Evolutionary conservation across 1,284 basidiomycete species (phyloP), one percentile per base, ranked within the genome.

Genomic region (Ceratobasidium sp.): DNA sequence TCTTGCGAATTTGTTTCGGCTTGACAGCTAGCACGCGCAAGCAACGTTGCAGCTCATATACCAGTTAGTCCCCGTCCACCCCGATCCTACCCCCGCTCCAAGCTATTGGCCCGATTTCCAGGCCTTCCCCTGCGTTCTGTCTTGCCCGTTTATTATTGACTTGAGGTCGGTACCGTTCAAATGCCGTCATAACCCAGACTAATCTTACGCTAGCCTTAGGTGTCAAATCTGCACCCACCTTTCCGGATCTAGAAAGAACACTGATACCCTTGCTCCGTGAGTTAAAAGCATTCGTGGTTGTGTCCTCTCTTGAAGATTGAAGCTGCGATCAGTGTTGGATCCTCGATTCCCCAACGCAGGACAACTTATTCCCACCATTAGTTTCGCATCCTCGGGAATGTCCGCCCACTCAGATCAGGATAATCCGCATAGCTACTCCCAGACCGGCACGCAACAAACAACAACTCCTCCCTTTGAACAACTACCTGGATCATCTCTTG

Each of bases 401-500:
- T 25, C 44, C n/a, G 40, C n/a, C 15, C 43, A 19, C 25, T 15
- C 44, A 44, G 64, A 49, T 40, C 43, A 49, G 25, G 29, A 44
- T 15, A 25, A 46, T 44, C 64, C 2, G 22, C n/a, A 13, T 49
- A 34, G 61, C 25, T 15, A n/a, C 46, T 43, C 6, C 22, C 64
- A 65, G 46, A 49, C 25, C 37, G 29, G 49, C 44, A 43, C 9
- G 25, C 25, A 65, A 65, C 43, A 22, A 46, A 44, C 11, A n/a
- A 11, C 61, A 11, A 49, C 64, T 29, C 8, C n/a, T 25, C 25
- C 43, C 25, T 9, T 43, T 49, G n/a, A 15, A 13, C 17, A 7
- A 49, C 44, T 22, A 40, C 44, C 46, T 32, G 59, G 70, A 32
- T 44, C 56, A 61, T 34, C 57, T 61, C 70, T 73, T 73, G 70